These are phyloP conservation scores for Funneliformis caledonium DNA, from an alignment of 371 early-diverging fungal species.

Conservation along the genomic window DNA sequence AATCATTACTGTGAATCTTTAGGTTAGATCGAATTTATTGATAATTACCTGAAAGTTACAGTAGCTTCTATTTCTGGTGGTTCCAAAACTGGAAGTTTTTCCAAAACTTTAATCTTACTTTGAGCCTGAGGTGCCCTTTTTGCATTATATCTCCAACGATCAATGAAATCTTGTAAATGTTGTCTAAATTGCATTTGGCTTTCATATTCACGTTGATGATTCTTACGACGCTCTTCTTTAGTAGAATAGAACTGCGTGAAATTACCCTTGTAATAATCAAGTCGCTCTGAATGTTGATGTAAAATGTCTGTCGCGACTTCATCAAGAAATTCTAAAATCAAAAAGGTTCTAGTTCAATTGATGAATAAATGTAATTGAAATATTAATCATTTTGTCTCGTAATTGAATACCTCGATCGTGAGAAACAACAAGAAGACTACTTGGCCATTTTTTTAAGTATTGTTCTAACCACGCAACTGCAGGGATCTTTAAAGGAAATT, in stretches of 20 bases:
- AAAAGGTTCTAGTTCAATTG: neutral
- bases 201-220: conserved; percentile 92
- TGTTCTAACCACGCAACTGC: conserved; percentile 81
- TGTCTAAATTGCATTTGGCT: conserved; percentile 91
- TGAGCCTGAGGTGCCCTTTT: conserved; percentile 98
- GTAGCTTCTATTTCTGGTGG: conserved; percentile 83
- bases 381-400: neutral
- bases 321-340: conserved; percentile 85
- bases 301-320: conserved; percentile 96
- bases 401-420: conserved; percentile 82
- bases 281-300: conserved; percentile 89
- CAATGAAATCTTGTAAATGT: conserved; percentile 97
- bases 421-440: conserved; percentile 93
- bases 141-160: conserved; percentile 99
- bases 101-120: conserved; percentile 96
- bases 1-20: neutral
- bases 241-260: conserved; percentile 89
- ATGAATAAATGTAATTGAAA: neutral
- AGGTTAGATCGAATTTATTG: neutral
- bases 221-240: conserved; percentile 88
- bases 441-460: conserved; percentile 82
- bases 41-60: conserved; percentile 75
- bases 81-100: conserved; percentile 93
- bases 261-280: conserved; percentile 96
- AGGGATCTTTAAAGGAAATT: conserved; percentile 76